A percentile compares a stretch with the other conserved stretches of the same genome.
Evolutionary conservation across 192 early-diverging fungal genomes (phyloP).

Genomic region (Funneliformis mosseae): DNA sequence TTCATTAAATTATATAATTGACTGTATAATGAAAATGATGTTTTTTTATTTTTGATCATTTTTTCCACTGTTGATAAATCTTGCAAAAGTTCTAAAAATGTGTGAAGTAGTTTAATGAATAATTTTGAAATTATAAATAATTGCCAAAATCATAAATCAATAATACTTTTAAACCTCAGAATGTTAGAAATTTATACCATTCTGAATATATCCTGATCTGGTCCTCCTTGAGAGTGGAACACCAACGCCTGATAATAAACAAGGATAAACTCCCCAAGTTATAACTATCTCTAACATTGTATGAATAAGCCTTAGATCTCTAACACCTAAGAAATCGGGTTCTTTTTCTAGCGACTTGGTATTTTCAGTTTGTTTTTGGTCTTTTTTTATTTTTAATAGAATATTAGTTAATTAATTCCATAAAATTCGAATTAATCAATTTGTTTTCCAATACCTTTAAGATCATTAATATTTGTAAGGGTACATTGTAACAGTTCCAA

Average conservation of each 20-base stretch:
- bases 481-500: conserved; percentile 3
- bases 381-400: not conserved
- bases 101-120: too few relatives aligned
- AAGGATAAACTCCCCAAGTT: conserved; percentile 70
- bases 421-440: not conserved
- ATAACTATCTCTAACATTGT: conserved; percentile 68
- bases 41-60: conserved; percentile 1
- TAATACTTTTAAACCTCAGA: not conserved
- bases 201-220: conserved; percentile 55
- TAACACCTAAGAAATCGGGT: conserved; percentile 54
- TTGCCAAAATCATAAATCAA: not conserved
- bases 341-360: conserved; percentile 21
- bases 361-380: not conserved
- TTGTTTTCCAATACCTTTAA: conserved; percentile 22
- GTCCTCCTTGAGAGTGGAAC: conserved; percentile 64
- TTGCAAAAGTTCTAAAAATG: conserved; percentile 8
- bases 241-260: conserved; percentile 66
- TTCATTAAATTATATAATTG: conserved; percentile 36
- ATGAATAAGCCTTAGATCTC: conserved; percentile 62
- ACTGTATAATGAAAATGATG: conserved; percentile 14
- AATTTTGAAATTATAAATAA: not conserved
- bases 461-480: conserved; percentile 19
- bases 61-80: not conserved
- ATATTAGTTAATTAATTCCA: not conserved
- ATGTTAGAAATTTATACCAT: conserved; percentile 38